These are phyloP conservation scores for Geum urbanum DNA, from an alignment of 306 rosid species.

Conservation along the genomic window DNA sequence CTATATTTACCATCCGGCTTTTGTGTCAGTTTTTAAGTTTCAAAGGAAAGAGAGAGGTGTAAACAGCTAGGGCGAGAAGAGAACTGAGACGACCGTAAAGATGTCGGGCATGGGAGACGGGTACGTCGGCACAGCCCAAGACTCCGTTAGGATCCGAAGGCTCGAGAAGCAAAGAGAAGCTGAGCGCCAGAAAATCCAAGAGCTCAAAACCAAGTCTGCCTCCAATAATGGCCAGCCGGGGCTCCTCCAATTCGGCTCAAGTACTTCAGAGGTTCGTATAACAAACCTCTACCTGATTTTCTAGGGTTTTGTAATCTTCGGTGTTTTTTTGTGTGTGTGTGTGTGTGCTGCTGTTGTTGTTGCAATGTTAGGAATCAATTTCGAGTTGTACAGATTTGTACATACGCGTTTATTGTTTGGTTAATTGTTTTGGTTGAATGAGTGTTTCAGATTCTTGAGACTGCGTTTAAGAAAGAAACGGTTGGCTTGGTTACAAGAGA, in stretches of 20 bases:
- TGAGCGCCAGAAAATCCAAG: slow-evolving; percentile 92
- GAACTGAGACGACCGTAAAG: neutral
- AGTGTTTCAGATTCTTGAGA: slow-evolving; percentile 77
- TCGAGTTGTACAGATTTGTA: neutral
- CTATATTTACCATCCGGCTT: too few species aligned
- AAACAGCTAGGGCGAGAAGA: neutral
- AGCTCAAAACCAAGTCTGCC: slow-evolving; percentile 85
- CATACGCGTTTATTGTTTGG: neutral
- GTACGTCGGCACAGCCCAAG: slow-evolving; percentile 97
- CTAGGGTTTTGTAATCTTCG: too few species aligned
- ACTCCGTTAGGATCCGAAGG: slow-evolving; percentile 85
- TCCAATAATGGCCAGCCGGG: slow-evolving; percentile 75
- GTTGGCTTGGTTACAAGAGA: slow-evolving; percentile 94
- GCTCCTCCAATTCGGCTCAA: slow-evolving; percentile 96
- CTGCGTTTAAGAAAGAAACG: slow-evolving; percentile 95
- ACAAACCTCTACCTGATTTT: too few species aligned
- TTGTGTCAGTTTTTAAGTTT: too few species aligned
- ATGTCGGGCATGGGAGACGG: slow-evolving; percentile 99
- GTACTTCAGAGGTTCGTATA: slow-evolving; percentile 72
- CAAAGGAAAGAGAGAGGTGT: neutral
- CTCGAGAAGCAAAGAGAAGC: slow-evolving; percentile 98
- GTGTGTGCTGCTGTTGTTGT: neutral
- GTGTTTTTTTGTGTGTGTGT: too few species aligned
- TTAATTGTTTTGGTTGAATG: neutral
- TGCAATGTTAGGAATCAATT: slow-evolving; percentile 1